A percentile compares a stretch with the other conserved stretches of the same genome.
Evolutionary conservation across 306 rosid genomes (phyloP).

Genomic region (Dicorynia guianensis): DNA sequence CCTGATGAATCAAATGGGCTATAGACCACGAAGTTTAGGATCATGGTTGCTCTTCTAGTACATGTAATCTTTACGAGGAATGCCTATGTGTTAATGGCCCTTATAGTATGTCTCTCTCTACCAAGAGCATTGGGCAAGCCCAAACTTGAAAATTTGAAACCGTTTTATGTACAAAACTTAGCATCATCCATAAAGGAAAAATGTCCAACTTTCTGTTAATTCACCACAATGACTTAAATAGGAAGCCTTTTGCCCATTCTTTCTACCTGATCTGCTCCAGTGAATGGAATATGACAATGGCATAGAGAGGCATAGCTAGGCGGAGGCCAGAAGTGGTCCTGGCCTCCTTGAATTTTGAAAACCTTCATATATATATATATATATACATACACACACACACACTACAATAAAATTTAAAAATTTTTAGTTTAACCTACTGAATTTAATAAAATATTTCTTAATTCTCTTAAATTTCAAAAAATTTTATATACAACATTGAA

Average conservation of each 20-base stretch:
- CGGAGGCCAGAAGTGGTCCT: too few species aligned
- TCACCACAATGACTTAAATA: not conserved
- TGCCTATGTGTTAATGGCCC: not conserved
- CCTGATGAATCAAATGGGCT: not conserved
- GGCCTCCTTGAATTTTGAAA: too few species aligned
- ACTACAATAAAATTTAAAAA: too few species aligned
- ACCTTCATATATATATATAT: too few species aligned
- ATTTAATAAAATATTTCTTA: too few species aligned
- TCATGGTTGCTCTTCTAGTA: not conserved
- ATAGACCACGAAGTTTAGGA: not conserved
- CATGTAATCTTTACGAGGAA: not conserved
- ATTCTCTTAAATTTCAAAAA: too few species aligned
- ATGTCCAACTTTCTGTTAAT: not conserved
- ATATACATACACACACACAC: too few species aligned
- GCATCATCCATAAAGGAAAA: slow-evolving; percentile 14
- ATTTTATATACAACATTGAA: too few species aligned
- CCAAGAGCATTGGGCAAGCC: not conserved
- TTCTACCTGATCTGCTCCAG: not conserved
- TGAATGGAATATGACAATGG: slow-evolving; percentile 16
- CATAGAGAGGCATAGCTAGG: too few species aligned
- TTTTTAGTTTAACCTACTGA: too few species aligned
- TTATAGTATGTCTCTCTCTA: not conserved
- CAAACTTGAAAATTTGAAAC: not conserved
- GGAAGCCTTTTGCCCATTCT: not conserved
- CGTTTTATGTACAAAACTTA: not conserved